Percentiles rank a stretch among this genome's conserved stretches.
These are phyloP conservation scores for Peronospora belbahrii DNA, from an alignment of 352 stramenopile species.

Conservation along the genomic window DNA sequence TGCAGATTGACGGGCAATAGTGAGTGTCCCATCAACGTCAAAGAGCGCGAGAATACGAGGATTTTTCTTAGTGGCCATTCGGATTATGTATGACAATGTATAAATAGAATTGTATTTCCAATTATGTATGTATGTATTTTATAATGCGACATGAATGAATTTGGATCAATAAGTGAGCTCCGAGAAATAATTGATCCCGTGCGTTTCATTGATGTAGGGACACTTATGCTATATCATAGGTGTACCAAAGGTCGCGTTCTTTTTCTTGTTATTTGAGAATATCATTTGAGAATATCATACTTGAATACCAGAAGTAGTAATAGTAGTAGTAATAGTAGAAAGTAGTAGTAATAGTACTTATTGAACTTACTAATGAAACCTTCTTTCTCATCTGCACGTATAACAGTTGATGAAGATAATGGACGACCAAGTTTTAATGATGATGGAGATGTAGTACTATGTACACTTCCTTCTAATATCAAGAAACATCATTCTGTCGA, in stretches of 20 bases:
- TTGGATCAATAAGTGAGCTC: too few relatives aligned
- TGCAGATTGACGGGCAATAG: conserved; percentile 87
- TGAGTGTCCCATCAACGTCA: conserved; percentile 98
- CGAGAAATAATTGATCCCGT: too few relatives aligned
- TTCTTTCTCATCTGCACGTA: conserved; percentile 35
- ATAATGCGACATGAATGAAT: too few relatives aligned
- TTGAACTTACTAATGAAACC: conserved; percentile 28
- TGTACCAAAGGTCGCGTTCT: background rate
- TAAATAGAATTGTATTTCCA: too few relatives aligned
- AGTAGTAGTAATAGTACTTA: too few relatives aligned
- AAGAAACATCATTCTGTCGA: conserved; percentile 1
- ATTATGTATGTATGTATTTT: conserved; percentile 6
- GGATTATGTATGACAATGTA: too few relatives aligned
- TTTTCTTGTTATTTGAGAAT: too few relatives aligned
- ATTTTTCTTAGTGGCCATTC: conserved; percentile 63
- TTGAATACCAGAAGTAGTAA: too few relatives aligned
- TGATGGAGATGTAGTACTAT: conserved; percentile 24
- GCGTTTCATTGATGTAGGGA: too few relatives aligned
- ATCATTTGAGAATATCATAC: too few relatives aligned
- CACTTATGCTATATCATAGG: background rate
- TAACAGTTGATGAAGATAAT: conserved; percentile 31
- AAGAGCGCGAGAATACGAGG: conserved; percentile 96
- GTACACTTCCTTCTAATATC: conserved; percentile 9
- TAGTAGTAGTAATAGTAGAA: too few relatives aligned
- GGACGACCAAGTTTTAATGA: conserved; percentile 31